A percentile compares a stretch with the other conserved stretches of the same genome.
phyloP scores from a whole-genome alignment of 2,329 filamentous ascomycete genomes.

The Colletotrichum truncatum region DNA sequence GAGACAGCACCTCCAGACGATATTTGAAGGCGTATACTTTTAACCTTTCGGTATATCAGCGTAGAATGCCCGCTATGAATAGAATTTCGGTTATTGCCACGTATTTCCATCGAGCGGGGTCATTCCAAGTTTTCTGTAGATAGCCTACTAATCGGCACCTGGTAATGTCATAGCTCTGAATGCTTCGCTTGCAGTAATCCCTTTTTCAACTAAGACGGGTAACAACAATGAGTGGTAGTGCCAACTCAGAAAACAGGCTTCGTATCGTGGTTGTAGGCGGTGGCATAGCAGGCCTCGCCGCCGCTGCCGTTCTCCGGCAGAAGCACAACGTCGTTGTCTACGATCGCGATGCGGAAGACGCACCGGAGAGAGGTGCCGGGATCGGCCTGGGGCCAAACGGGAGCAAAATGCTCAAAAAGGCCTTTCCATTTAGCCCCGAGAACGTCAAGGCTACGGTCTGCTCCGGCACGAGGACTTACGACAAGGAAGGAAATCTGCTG shows the following conservation, averaged over 20 bases:
- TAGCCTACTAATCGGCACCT: too few relatives aligned
- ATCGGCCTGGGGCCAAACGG: conserved; percentile 24
- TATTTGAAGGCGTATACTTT: too few relatives aligned
- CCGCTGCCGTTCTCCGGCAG: conserved; percentile 20
- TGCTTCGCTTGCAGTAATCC: too few relatives aligned
- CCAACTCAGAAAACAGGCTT: conserved; percentile 1
- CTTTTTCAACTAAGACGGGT: too few relatives aligned
- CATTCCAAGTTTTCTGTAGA: too few relatives aligned
- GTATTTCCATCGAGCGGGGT: too few relatives aligned
- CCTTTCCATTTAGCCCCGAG: conserved; percentile 7
- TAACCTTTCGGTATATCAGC: not conserved
- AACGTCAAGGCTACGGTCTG: conserved; percentile 9
- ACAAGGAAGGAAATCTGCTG: conserved; percentile 18
- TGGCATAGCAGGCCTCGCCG: conserved; percentile 22
- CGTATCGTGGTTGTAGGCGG: conserved; percentile 18
- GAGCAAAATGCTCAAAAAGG: conserved; percentile 21
- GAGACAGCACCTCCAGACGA: too few relatives aligned
- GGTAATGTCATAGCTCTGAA: too few relatives aligned
- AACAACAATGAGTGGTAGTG: too few relatives aligned
- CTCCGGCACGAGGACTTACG: conserved; percentile 15
- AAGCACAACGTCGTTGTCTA: conserved; percentile 16
- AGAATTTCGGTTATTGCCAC: conserved; percentile 24
- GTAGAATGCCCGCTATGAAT: not conserved
- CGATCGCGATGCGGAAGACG: conserved; percentile 14
- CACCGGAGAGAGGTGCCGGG: conserved; percentile 18